Percentiles rank a stretch among this genome's conserved stretches.
Evolutionary conservation across 1,284 basidiomycete species (phyloP).

Genomic region (Ceratobasidium sp.): DNA sequence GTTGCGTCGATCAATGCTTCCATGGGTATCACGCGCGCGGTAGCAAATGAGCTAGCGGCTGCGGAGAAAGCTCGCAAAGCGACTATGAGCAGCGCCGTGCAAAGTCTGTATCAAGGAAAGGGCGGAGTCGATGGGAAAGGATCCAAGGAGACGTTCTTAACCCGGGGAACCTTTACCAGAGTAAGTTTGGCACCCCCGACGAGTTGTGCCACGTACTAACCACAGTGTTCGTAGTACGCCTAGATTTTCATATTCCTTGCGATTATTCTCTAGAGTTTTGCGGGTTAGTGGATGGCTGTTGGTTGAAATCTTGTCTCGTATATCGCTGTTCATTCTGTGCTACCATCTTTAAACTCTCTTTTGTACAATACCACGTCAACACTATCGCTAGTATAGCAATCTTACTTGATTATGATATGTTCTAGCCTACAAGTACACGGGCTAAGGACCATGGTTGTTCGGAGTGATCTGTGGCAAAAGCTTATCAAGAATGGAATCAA

Average conservation of each 20-base stretch:
- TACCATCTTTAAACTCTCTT: neutral
- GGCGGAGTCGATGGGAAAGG: slow-evolving; percentile 59
- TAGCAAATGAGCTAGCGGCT: slow-evolving; percentile 61
- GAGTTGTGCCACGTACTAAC: slow-evolving; percentile 4
- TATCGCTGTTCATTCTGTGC: neutral
- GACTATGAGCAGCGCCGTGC: slow-evolving; percentile 74
- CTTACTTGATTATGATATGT: neutral
- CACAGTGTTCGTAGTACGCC: slow-evolving; percentile 29
- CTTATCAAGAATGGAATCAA: neutral
- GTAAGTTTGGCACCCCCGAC: slow-evolving; percentile 55
- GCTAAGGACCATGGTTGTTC: neutral
- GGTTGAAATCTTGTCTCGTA: neutral
- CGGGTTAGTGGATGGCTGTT: neutral
- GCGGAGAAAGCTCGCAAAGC: slow-evolving; percentile 78
- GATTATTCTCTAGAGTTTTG: neutral
- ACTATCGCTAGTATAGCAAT: neutral
- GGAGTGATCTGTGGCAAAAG: neutral
- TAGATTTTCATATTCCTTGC: neutral
- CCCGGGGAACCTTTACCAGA: slow-evolving; percentile 78
- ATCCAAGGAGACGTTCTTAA: slow-evolving; percentile 79
- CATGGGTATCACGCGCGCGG: slow-evolving; percentile 49
- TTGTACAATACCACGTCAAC: slow-evolving; percentile 1
- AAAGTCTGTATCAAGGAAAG: slow-evolving; percentile 66
- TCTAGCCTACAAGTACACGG: neutral
- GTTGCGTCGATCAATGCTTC: slow-evolving; percentile 41